phyloP scores from a whole-genome alignment of 805 yeast species.

The Nakazawaea pomicola region DNA sequence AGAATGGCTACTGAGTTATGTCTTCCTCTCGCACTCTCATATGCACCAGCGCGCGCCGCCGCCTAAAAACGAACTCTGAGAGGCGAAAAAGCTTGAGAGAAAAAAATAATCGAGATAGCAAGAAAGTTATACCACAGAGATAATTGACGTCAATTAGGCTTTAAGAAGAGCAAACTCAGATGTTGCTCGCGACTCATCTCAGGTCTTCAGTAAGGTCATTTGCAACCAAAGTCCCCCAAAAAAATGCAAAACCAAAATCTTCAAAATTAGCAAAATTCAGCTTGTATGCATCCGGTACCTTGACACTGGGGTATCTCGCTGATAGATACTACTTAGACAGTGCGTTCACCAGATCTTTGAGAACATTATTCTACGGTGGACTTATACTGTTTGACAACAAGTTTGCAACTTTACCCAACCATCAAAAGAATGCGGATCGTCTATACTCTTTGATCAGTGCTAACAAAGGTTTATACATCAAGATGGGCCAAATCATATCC shows the following conservation, averaged over 20 bases:
- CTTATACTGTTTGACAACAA: conserved; percentile 60
- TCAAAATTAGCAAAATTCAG: background rate
- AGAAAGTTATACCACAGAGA: too few species aligned
- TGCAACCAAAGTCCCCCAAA: background rate
- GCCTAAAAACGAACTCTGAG: too few species aligned
- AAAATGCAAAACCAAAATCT: background rate
- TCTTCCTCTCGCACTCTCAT: too few species aligned
- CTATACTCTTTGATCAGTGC: conserved; percentile 36
- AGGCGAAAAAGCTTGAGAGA: too few species aligned
- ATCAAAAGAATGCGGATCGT: conserved; percentile 52
- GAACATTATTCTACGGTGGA: conserved; percentile 43
- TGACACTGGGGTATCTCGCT: conserved; percentile 19
- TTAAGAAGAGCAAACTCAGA: background rate
- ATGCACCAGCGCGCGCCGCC: too few species aligned
- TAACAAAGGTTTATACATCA: conserved; percentile 64
- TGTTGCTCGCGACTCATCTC: background rate
- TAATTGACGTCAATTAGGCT: too few species aligned
- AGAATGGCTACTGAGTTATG: too few species aligned
- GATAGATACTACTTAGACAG: conserved; percentile 44
- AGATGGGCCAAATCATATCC: conserved; percentile 76
- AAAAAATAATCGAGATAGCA: too few species aligned
- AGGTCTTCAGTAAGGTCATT: background rate
- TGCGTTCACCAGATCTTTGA: conserved; percentile 43
- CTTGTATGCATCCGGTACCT: background rate
- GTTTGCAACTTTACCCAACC: conserved; percentile 45